Percentiles rank a stretch among this genome's conserved stretches.
These are phyloP conservation scores for Fusarium liriodendri DNA, from an alignment of 2,329 filamentous ascomycete species.

Conservation along the genomic window DNA sequence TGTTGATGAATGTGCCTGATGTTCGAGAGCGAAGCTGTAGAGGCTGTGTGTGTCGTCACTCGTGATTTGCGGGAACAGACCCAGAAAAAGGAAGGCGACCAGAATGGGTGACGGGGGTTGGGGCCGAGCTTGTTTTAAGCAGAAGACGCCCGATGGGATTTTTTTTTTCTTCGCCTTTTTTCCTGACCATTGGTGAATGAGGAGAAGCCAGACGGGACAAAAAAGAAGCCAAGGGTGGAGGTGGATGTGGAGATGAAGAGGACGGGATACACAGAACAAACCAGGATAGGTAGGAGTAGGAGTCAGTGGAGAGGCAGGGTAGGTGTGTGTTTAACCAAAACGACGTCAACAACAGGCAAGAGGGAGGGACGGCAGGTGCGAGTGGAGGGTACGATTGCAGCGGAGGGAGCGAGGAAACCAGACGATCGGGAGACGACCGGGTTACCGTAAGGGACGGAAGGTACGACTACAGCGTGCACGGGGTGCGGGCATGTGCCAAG, in stretches of 20 bases:
- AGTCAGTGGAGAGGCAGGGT: slow-evolving; percentile 3
- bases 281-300: background rate
- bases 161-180: background rate
- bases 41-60: slow-evolving; percentile 33
- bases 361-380: slow-evolving; percentile 7
- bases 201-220: slow-evolving; percentile 30
- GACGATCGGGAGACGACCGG: slow-evolving; percentile 29
- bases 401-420: slow-evolving; percentile 37
- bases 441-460: background rate
- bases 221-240: slow-evolving; percentile 25
- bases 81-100: slow-evolving; percentile 30
- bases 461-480: background rate
- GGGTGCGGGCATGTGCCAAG: background rate
- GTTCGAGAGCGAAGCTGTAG: background rate
- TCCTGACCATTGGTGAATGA: slow-evolving; percentile 16
- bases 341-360: slow-evolving; percentile 33
- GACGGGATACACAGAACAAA: slow-evolving; percentile 10
- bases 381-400: slow-evolving; percentile 6
- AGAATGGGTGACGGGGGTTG: slow-evolving; percentile 25
- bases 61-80: slow-evolving; percentile 20
- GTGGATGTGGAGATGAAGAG: slow-evolving; percentile 35
- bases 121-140: slow-evolving; percentile 37
- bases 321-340: slow-evolving; percentile 22
- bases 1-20: background rate
- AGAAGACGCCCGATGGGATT: slow-evolving; percentile 23